These are phyloP conservation scores for Boeremia exigua DNA, from an alignment of 2,329 filamentous ascomycete genomes.

Conservation along the genomic window DNA sequence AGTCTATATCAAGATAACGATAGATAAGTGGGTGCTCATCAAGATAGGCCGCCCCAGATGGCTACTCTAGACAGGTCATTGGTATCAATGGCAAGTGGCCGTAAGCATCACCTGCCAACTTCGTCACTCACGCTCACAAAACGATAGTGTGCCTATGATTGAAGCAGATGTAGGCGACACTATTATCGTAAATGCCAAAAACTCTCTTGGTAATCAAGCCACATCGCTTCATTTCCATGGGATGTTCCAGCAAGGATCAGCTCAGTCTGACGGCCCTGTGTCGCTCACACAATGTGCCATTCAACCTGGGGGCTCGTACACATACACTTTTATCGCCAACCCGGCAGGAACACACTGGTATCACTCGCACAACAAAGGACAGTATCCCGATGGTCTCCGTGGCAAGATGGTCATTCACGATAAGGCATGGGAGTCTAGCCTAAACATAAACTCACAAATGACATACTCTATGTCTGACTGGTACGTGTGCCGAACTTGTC, in stretches of 20 bases:
- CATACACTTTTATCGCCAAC: constrained; percentile 68
- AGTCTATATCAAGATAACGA: neutral
- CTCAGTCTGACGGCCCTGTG: constrained; percentile 72
- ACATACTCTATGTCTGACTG: constrained; percentile 71
- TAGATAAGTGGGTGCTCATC: neutral
- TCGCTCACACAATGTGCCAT: constrained; percentile 58
- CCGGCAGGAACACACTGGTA: constrained; percentile 66
- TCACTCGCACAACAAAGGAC: constrained; percentile 62
- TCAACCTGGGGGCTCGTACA: constrained; percentile 64
- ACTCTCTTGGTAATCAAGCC: constrained; percentile 66
- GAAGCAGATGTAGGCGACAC: constrained; percentile 75
- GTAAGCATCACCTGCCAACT: neutral
- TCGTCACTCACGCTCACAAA: neutral
- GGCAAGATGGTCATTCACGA: constrained; percentile 71
- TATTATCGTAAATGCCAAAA: constrained; percentile 70
- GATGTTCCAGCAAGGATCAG: constrained; percentile 75
- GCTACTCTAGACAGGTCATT: constrained; percentile 54
- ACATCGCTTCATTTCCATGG: constrained; percentile 78
- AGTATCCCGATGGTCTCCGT: constrained; percentile 69
- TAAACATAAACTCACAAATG: constrained; percentile 62
- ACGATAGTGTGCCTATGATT: constrained; percentile 64
- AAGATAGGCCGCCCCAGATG: constrained; percentile 14
- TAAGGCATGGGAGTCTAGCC: constrained; percentile 55
- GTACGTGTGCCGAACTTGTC: constrained; percentile 57
- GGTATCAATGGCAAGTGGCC: constrained; percentile 78